These are phyloP conservation scores for Populus pruinosa DNA, from an alignment of 345 rosid species.

Conservation along the genomic window DNA sequence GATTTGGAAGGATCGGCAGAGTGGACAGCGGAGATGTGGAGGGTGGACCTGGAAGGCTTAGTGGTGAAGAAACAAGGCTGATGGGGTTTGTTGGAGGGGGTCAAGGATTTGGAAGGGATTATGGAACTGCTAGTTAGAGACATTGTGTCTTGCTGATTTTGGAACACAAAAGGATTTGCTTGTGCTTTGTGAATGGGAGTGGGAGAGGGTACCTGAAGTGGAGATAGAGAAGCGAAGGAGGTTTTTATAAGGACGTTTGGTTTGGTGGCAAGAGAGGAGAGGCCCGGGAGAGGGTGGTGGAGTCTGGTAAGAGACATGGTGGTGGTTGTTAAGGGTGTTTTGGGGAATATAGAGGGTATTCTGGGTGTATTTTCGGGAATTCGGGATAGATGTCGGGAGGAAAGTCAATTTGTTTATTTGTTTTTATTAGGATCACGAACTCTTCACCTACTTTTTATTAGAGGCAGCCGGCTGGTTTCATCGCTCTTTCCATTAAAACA, in stretches of 20 bases:
- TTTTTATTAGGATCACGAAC: no score
- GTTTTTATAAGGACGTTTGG: slow-evolving; percentile 8
- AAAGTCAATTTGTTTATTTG: not conserved
- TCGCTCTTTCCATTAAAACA: not conserved
- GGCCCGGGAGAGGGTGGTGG: not conserved
- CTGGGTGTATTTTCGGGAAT: not conserved
- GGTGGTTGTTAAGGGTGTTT: slow-evolving; percentile 12
- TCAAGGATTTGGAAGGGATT: slow-evolving; percentile 14
- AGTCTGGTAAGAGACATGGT: not conserved
- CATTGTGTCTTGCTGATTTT: not conserved
- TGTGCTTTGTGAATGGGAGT: not conserved
- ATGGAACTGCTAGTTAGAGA: slow-evolving; percentile 14
- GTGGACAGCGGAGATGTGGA: slow-evolving; percentile 20
- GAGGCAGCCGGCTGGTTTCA: not conserved
- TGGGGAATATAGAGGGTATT: not conserved
- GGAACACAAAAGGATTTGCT: not conserved
- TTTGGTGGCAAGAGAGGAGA: not conserved
- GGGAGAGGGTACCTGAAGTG: slow-evolving; percentile 1
- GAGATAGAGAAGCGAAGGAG: not conserved
- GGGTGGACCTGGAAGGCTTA: slow-evolving; percentile 3
- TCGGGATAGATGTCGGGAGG: not conserved
- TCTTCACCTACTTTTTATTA: slow-evolving; percentile 13
- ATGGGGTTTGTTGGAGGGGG: not conserved
- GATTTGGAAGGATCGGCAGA: slow-evolving; percentile 19
- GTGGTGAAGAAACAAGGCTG: not conserved